phyloP scores from a whole-genome alignment of 2,329 filamentous ascomycete genomes.

The Xylaria sp. region DNA sequence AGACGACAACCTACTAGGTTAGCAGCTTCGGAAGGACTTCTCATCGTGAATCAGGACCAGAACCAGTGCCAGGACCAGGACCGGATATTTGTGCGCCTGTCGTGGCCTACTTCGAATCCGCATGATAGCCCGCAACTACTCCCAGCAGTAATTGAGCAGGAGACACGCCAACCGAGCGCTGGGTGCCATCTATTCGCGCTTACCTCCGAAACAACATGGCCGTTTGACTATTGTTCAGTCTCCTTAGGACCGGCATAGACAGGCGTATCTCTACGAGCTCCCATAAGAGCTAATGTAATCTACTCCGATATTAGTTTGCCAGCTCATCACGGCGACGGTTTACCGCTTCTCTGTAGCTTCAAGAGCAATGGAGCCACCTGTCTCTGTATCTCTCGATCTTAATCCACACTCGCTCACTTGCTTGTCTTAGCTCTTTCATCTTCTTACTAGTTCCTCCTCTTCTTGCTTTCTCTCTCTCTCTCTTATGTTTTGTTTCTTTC shows the following conservation, averaged over 20 bases:
- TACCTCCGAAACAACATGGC: slow-evolving; percentile 3
- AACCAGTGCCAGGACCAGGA: neutral
- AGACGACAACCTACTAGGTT: neutral
- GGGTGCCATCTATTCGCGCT: slow-evolving; percentile 25
- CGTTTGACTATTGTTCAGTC: neutral
- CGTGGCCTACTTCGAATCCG: slow-evolving; percentile 18
- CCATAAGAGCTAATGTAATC: slow-evolving; percentile 25
- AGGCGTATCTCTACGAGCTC: slow-evolving; percentile 14
- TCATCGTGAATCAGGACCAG: slow-evolving; percentile 2
- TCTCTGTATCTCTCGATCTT: slow-evolving; percentile 33
- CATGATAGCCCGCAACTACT: slow-evolving; percentile 8
- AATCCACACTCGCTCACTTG: slow-evolving; percentile 14
- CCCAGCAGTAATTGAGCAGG: slow-evolving; percentile 1
- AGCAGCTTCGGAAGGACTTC: slow-evolving; percentile 2
- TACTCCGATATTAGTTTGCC: slow-evolving; percentile 34
- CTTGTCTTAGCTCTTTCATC: neutral
- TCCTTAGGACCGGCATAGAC: slow-evolving; percentile 1
- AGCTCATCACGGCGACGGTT: slow-evolving; percentile 34
- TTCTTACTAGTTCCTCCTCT: neutral
- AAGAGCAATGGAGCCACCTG: slow-evolving; percentile 36
- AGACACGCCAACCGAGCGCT: slow-evolving; percentile 4
- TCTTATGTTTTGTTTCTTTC: neutral
- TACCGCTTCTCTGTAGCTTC: slow-evolving; percentile 29
- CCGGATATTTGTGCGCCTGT: slow-evolving; percentile 20
- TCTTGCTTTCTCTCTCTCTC: neutral